Evolutionary conservation across 2,329 filamentous ascomycete species (phyloP).

Genomic region (Biscogniauxia sp.): DNA sequence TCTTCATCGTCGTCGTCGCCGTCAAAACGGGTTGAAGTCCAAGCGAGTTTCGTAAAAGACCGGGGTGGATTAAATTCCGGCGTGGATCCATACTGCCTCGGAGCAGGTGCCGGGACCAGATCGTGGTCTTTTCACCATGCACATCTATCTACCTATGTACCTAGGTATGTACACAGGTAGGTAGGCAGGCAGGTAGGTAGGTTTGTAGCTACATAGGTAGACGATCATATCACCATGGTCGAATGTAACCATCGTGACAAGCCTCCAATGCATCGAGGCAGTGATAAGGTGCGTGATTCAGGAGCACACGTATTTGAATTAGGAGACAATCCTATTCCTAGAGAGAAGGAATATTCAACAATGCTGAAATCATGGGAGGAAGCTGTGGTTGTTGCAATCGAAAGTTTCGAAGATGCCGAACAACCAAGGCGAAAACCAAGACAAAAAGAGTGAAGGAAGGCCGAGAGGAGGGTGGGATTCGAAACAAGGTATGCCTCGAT

Average conservation of each 20-base stretch:
- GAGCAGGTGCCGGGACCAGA: slow-evolving; percentile 2
- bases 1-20: not conserved
- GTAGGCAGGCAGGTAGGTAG: not conserved
- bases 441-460: too few relatives aligned
- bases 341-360: not conserved
- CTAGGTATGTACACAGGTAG: not conserved
- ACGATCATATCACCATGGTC: not conserved
- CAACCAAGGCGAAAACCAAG: not conserved
- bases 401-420: not conserved
- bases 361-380: not conserved
- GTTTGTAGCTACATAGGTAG: not conserved
- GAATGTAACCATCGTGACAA: not conserved
- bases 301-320: not conserved
- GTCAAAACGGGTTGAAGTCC: slow-evolving; percentile 20
- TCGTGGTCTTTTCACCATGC: not conserved
- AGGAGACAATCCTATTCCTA: too few relatives aligned
- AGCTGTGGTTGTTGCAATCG: not conserved
- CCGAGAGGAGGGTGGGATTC: not conserved
- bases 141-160: not conserved
- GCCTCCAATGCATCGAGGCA: not conserved
- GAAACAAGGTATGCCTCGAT: not conserved
- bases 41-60: slow-evolving; percentile 26
- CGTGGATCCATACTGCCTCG: slow-evolving; percentile 6
- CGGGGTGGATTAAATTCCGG: slow-evolving; percentile 5
- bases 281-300: not conserved